Evolutionary conservation across 768 basidiomycete species (phyloP).

Genomic region (Kwoniella europaea): DNA sequence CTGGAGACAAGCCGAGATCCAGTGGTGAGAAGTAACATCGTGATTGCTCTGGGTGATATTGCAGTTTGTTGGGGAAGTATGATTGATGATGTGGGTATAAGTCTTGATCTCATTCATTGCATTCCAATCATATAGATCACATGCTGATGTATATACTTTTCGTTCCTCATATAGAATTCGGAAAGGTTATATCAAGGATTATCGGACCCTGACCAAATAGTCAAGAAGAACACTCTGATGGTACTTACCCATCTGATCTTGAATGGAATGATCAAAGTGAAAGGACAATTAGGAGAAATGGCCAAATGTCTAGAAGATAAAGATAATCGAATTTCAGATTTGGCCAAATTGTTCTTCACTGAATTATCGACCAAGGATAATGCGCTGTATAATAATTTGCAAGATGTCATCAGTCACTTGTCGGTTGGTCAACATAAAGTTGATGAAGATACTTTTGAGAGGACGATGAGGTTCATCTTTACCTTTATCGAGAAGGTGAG

Average conservation of each 20-base stretch:
- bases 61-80: conserved; percentile 97
- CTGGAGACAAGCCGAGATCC: conserved; percentile 89
- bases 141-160: neutral
- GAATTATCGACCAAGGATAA: conserved; percentile 97
- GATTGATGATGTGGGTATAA: conserved; percentile 86
- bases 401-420: conserved; percentile 95
- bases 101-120: neutral
- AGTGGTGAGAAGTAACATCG: conserved; percentile 91
- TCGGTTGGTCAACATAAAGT: conserved; percentile 89
- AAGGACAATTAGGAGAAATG: conserved; percentile 99
- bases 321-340: conserved; percentile 82
- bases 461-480: conserved; percentile 93
- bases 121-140: neutral
- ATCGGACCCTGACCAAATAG: conserved; percentile 79
- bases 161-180: conserved; percentile 48
- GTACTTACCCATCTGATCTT: conserved; percentile 94
- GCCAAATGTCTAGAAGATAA: conserved; percentile 97
- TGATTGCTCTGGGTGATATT: conserved; percentile 95
- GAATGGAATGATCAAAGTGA: conserved; percentile 99
- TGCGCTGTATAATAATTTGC: conserved; percentile 97
- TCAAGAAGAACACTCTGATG: conserved; percentile 99
- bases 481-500: conserved; percentile 92
- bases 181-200: conserved; percentile 93
- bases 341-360: conserved; percentile 97
- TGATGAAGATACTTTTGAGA: conserved; percentile 88